Base-by-base conservation (phyloP, 164 flowering plant species). In the Stephania yunnanensis region DNA sequence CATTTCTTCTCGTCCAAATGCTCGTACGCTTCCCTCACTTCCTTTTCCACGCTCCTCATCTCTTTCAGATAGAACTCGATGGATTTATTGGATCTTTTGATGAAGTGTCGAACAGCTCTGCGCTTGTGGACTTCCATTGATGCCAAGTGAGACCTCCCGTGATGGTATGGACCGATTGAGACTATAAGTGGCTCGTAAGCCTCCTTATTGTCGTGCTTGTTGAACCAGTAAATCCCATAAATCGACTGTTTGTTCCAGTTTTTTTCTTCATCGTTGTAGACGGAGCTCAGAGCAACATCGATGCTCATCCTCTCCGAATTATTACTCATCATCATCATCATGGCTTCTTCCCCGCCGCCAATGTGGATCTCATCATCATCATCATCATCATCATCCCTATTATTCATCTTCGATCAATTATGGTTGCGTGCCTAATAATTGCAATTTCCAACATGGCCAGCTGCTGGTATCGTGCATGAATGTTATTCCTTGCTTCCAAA, bases 131-230 rank as follows among this genome's bases (percentile, higher is more conserved):
- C 29, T 68, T 74, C 81, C 81, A 78, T 74, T 7, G 71, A 45
- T 45, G 19, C 7, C 71, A 78, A 64, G 7, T 67, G 68, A 11
- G n/a, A 7, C 6, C 71, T 46, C n/a, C 48, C 69, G 29, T 55
- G 72, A 70, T 78, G 78, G 71, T 67, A 74, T 55, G 78, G 81
- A 45, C 81, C 81, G 44, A 79, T 72, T 11, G 78, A 75, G 12
- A 75, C 70, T 12, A 72, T n/a, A 20, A n/a, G 68, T 5, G 81
- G 78, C 50, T 67, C 71, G n/a, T 77, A 69, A 0, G 12, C 20
- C 10, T 63, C 20, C 25, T 45, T 45, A 4, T 25, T 45, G 45
- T 25, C 19, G 22, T 69, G 52, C 46, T 69, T 69, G 30, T 44
- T 15, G 30, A 15, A 69, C 4, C 10, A 44, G 0, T 50, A 52